Conservation (phyloP, 1,284 basidiomycete species). For the Ganoderma resinaceum region DNA sequence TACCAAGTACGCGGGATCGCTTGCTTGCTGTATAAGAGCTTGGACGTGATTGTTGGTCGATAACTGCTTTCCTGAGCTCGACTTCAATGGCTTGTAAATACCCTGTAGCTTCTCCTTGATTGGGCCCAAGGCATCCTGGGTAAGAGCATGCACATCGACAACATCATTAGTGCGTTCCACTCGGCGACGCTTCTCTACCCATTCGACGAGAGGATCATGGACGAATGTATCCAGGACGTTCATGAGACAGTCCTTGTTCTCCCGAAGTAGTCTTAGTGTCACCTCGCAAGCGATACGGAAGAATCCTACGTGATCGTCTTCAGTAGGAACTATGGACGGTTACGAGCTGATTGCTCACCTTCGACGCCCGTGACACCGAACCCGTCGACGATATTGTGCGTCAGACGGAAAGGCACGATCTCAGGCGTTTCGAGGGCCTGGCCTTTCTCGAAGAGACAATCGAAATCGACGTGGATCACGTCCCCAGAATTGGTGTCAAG, state of each 20-base stretch:
- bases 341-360: conserved; percentile 52
- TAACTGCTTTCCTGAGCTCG: conserved; percentile 66
- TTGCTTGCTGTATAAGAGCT: conserved; percentile 88
- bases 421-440: conserved; percentile 92
- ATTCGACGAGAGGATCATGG: conserved; percentile 97
- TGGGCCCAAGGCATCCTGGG: conserved; percentile 77
- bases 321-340: neutral
- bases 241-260: conserved; percentile 95
- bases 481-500: conserved; percentile 92
- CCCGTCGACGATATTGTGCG: conserved; percentile 94
- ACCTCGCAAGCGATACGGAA: conserved; percentile 95
- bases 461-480: conserved; percentile 97
- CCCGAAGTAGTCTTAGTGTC: conserved; percentile 86
- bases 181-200: conserved; percentile 61
- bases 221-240: conserved; percentile 97
- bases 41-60: conserved; percentile 90
- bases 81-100: conserved; percentile 68
- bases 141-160: conserved; percentile 66
- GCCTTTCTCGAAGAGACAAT: conserved; percentile 98
- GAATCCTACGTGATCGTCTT: conserved; percentile 60
- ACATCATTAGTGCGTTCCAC: conserved; percentile 53
- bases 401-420: conserved; percentile 94
- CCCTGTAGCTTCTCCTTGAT: conserved; percentile 90
- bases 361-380: conserved; percentile 95
- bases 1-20: conserved; percentile 77